A percentile compares a stretch with the other conserved stretches of the same genome.
Evolutionary conservation across 768 basidiomycete genomes (phyloP).

Genomic region (Amanita rimosa): DNA sequence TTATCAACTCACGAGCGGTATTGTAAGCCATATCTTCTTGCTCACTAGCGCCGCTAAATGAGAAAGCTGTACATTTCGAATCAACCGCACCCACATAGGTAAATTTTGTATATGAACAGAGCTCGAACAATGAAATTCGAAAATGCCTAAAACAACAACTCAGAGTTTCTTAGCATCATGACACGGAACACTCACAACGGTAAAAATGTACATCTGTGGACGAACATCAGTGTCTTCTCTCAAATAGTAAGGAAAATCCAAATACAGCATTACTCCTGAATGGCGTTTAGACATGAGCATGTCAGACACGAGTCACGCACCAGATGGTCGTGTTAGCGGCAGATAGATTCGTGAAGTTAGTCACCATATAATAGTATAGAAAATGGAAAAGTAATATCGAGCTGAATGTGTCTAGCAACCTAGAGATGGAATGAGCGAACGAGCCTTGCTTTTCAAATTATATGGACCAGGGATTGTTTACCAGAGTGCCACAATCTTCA

Average conservation of each 20-base stretch:
- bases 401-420: constrained; percentile 47
- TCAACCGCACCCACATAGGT: constrained; percentile 27
- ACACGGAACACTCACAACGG: constrained; percentile 26
- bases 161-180: neutral
- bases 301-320: constrained; percentile 18
- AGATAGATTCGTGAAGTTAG: constrained; percentile 37
- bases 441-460: neutral
- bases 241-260: neutral
- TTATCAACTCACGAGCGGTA: constrained; percentile 30
- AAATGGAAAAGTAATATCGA: constrained; percentile 39
- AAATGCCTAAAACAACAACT: constrained; percentile 22
- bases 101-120: constrained; percentile 41
- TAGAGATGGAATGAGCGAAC: constrained; percentile 12
- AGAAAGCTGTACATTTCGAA: neutral
- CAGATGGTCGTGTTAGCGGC: constrained; percentile 15
- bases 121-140: constrained; percentile 39
- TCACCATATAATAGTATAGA: constrained; percentile 46
- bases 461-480: neutral
- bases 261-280: too few species aligned
- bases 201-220: constrained; percentile 36
- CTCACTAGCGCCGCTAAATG: constrained; percentile 23
- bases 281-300: too few species aligned
- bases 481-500: neutral
- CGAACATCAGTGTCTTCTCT: neutral
- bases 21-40: constrained; percentile 29